Base-by-base conservation (phyloP, 306 rosid genomes). In the Begonia peltatifolia region DNA sequence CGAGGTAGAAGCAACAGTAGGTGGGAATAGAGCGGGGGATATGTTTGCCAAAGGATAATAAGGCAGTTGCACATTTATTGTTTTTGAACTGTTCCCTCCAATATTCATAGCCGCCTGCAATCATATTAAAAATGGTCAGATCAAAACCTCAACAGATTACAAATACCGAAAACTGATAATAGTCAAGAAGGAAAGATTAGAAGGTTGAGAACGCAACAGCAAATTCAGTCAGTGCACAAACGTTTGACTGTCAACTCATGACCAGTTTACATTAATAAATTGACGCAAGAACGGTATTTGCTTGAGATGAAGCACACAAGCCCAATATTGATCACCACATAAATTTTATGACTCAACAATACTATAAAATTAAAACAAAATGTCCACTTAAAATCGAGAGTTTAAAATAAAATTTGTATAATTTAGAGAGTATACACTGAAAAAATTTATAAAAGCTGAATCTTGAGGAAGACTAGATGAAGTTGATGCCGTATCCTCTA, bases 41-140 rank as follows among this genome's bases (percentile, higher is more conserved):
- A 64, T 63, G n/a, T 66, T 55, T 22, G 69, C 68, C 13, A 80
- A 49, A 55, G 79, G 55, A 63, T 66, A 71, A 65, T 56, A 70
- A 46, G 61, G 9, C 66, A 43, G 84, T 58, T 77, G 71, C 13
- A 74, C 55, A 66, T 74, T 75, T 2, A 53, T 54, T 15, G 53
- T 42, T 41, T 62, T 64, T 57, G 65, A 48, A 64, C 73, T 14
- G 42, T 51, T 52, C 17, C 43, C 59, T 61, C 84, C 84, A 53
- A 64, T 64, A 58, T 62, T 68, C 67, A 71, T 62, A 46, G 80
- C 75, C 58, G 81, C 72, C 97, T 89, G 93, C 73, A 48, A 62
- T 49, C 63, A 67, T 36, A 9, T 18, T 54, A 11, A 35, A 71
- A 42, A 41, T 20, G 38, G 63, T 60, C 63, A 49, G 65, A 10